A percentile compares a stretch with the other conserved stretches of the same genome.
These are phyloP conservation scores for Chrysosporium keratinophilum DNA, from an alignment of 2,329 filamentous ascomycete species.

Conservation along the genomic window DNA sequence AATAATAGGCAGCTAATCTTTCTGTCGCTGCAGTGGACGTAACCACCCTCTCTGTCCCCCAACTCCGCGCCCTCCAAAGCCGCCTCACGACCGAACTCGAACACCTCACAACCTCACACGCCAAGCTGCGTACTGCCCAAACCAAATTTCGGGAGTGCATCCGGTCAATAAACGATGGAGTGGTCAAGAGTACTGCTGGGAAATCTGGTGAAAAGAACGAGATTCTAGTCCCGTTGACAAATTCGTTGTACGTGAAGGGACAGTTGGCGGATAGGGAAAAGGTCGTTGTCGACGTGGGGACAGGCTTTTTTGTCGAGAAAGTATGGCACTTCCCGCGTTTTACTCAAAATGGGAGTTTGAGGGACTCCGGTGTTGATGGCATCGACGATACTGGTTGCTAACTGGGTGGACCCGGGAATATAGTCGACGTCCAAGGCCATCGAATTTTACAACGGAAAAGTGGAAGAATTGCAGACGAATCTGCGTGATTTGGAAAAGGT, in stretches of 20 bases:
- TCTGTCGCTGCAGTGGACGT: constrained; percentile 48
- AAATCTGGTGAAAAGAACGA: constrained; percentile 26
- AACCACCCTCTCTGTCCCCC: constrained; percentile 66
- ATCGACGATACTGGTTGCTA: background rate
- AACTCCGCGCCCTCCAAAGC: constrained; percentile 85
- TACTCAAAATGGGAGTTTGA: background rate
- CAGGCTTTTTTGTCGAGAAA: constrained; percentile 93
- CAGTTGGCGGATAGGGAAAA: constrained; percentile 61
- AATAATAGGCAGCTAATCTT: background rate
- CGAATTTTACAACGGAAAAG: constrained; percentile 58
- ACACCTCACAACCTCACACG: constrained; percentile 81
- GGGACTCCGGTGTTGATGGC: background rate
- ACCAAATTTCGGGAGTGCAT: constrained; percentile 87
- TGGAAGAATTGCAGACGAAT: constrained; percentile 55
- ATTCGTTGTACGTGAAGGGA: constrained; percentile 86
- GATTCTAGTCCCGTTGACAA: constrained; percentile 88
- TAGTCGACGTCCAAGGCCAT: constrained; percentile 48
- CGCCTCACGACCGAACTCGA: constrained; percentile 94
- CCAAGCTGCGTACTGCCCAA: constrained; percentile 81
- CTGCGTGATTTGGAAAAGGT: constrained; percentile 59
- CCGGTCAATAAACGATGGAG: constrained; percentile 57
- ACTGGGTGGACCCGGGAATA: background rate
- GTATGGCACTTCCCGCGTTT: constrained; percentile 32
- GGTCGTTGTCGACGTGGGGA: constrained; percentile 85
- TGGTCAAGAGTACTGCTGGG: constrained; percentile 28